A percentile compares a stretch with the other conserved stretches of the same genome.
Evolutionary conservation across 2,329 filamentous ascomycete genomes (phyloP).

Genomic region (Alternaria dauci): DNA sequence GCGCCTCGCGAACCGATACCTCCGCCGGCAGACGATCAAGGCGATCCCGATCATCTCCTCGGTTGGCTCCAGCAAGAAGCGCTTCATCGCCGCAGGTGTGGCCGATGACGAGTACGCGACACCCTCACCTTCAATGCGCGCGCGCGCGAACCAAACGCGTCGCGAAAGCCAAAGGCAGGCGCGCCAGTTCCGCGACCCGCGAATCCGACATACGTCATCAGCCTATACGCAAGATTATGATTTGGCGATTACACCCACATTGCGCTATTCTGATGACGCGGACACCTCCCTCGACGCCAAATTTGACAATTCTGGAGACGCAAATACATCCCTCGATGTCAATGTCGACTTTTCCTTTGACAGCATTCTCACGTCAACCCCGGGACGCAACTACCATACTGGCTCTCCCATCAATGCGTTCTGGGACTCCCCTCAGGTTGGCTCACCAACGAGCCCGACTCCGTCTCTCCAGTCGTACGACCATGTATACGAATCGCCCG

Average conservation of each 20-base stretch:
- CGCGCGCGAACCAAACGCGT: slow-evolving; percentile 15
- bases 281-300: neutral
- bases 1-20: slow-evolving; percentile 20
- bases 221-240: neutral
- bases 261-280: neutral
- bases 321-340: neutral
- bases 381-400: slow-evolving; percentile 17
- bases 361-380: slow-evolving; percentile 24
- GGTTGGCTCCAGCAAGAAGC: slow-evolving; percentile 41
- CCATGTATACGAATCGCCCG: neutral
- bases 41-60: slow-evolving; percentile 29
- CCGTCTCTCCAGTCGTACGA: neutral
- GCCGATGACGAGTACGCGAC: slow-evolving; percentile 22
- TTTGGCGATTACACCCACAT: neutral
- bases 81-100: slow-evolving; percentile 38
- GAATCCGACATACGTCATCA: neutral
- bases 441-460: neutral
- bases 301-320: neutral
- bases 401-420: slow-evolving; percentile 14
- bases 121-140: slow-evolving; percentile 21
- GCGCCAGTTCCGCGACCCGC: neutral
- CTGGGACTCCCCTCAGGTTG: slow-evolving; percentile 13
- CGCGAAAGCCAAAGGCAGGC: slow-evolving; percentile 8
- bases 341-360: slow-evolving; percentile 28
- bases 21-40: slow-evolving; percentile 29